These are phyloP conservation scores for Juglanconis oblonga DNA, from an alignment of 2,329 filamentous ascomycete species.

Conservation along the genomic window DNA sequence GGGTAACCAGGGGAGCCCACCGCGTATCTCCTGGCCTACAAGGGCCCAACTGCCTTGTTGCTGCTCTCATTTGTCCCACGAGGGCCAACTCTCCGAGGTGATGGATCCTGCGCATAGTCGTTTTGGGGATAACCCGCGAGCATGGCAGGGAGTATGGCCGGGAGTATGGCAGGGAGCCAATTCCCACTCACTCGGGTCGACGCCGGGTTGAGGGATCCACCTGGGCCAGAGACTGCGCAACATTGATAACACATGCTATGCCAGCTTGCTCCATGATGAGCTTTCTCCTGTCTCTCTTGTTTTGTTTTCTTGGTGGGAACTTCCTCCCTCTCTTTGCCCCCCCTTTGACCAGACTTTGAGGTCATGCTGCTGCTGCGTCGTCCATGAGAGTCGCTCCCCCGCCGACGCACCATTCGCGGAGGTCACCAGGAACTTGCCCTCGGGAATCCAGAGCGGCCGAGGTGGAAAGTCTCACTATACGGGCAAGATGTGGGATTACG, in stretches of 20 bases:
- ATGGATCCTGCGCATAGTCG: neutral
- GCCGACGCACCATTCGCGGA: neutral
- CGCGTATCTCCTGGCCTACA: neutral
- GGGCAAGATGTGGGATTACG: conserved; percentile 17
- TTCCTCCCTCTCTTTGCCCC: neutral
- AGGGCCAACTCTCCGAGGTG: neutral
- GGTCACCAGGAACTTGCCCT: conserved; percentile 4
- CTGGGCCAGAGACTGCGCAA: too few relatives aligned
- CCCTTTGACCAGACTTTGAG: neutral
- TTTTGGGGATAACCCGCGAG: neutral
- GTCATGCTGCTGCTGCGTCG: neutral
- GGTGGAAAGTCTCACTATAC: too few relatives aligned
- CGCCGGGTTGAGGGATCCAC: too few relatives aligned
- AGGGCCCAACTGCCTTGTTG: neutral
- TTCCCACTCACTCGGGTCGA: neutral
- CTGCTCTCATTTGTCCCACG: conserved; percentile 15
- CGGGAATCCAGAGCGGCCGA: neutral
- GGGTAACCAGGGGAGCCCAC: conserved; percentile 9
- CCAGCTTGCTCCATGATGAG: too few relatives aligned
- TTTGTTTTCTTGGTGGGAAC: too few relatives aligned
- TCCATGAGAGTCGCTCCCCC: neutral
- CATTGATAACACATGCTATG: too few relatives aligned
- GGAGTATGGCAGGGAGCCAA: neutral
- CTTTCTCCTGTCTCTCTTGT: too few relatives aligned
- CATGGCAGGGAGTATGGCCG: neutral